phyloP scores from a whole-genome alignment of 1,284 basidiomycete species.

The Veloboletus limbatus region DNA sequence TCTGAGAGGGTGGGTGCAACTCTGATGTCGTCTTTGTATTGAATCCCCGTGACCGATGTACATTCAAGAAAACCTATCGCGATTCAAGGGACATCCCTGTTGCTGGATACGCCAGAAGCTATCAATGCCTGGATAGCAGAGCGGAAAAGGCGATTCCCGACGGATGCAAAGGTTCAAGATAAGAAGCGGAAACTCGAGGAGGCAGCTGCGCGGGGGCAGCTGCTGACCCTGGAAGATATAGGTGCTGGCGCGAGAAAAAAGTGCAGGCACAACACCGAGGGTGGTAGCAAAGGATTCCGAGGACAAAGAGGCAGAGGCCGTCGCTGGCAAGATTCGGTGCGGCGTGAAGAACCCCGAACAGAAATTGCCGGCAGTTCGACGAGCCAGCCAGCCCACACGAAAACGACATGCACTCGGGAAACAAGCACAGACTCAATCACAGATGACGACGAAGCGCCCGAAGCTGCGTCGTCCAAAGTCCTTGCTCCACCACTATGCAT shows the following conservation, averaged over 20 bases:
- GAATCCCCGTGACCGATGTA: constrained; percentile 2
- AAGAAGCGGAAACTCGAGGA: constrained; percentile 75
- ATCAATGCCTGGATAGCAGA: constrained; percentile 85
- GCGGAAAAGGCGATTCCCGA: constrained; percentile 83
- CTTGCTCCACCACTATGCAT: constrained; percentile 13
- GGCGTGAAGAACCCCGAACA: constrained; percentile 20
- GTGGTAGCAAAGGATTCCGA: constrained; percentile 4
- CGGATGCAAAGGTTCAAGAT: constrained; percentile 62
- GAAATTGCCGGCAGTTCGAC: background rate
- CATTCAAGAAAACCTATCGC: constrained; percentile 60
- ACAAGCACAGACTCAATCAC: constrained; percentile 7
- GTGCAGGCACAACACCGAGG: constrained; percentile 24
- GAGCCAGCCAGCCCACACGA: background rate
- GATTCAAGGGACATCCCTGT: constrained; percentile 79
- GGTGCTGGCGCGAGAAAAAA: constrained; percentile 39
- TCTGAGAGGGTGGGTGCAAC: constrained; percentile 66
- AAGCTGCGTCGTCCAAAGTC: constrained; percentile 60
- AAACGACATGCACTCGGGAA: constrained; percentile 2
- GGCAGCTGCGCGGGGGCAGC: constrained; percentile 75
- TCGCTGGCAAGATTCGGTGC: constrained; percentile 35
- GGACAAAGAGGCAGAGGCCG: constrained; percentile 29
- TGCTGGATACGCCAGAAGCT: constrained; percentile 78
- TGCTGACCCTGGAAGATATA: constrained; percentile 54
- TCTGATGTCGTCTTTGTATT: no score
- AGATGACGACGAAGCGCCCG: constrained; percentile 50